Evolutionary conservation across 345 rosid species (phyloP), one percentile per base, ranked within the genome.

Genomic region (Eutrema heterophyllum): DNA sequence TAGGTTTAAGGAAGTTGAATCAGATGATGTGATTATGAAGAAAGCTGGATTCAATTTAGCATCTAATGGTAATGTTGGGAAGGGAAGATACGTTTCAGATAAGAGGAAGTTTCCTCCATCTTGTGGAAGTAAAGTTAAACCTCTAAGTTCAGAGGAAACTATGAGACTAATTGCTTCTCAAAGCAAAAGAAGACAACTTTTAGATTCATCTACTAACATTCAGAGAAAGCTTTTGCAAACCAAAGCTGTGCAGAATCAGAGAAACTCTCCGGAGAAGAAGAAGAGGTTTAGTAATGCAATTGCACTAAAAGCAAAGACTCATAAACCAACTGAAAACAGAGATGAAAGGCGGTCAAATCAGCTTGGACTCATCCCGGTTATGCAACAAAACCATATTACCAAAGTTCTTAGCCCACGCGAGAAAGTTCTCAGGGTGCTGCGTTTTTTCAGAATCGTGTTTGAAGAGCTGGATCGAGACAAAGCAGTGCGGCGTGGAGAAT

Each of bases 31-130:
- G 46, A 14, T 61, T 5, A 51, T 75, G 73, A 68, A 41, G 56
- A 68, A 52, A 43, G 73, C 79, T 41, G 68, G 73, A 2, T 68
- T 68, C 13, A 15, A 33, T 16, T 5, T 38, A 52, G 27, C 35
- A 15, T 12, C 43, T 48, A 65, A 5, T 40, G 15, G 38, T 40
- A 14, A 1, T 33, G 13, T 11, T 74, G 58, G 62, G 4, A 61
- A 10, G 30, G 39, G 57, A 46, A 68, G 33, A 5, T 18, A 4
- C 45, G 50, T 29, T 68, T 10, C 49, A 6, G 6, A 9, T 32
- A 15, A n/a, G 46, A 53, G 36, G 33, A 62, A 52, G 1, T 15
- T 33, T 26, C 3, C 7, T 45, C 21, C 32, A 7, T 1, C 5
- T 24, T 30, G 15, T 45, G 43, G 13, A 53, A 45, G 44, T 26